Base-by-base conservation (phyloP, 1,139 yeast genomes). In the Suhomyces coccinellae region DNA sequence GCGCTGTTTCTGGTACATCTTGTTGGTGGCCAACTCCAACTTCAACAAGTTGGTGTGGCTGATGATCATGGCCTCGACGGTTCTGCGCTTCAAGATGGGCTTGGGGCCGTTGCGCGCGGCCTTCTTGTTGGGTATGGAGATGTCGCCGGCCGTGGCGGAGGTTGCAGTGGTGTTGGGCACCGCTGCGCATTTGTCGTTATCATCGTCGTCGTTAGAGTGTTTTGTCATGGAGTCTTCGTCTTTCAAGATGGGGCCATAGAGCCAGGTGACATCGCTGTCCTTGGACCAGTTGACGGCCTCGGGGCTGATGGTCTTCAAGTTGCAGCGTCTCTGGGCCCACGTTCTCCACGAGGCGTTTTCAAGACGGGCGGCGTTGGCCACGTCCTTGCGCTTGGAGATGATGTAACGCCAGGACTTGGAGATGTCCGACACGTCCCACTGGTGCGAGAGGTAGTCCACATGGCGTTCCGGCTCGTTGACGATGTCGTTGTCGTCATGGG, bases 321-420 rank as follows among this genome's bases (percentile, higher is more conserved):
- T 75, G 46, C 80, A 76, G 55, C 87, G 74, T 37, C 86, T 78
- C 62, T 86, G 88, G n/a, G 87, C 87, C 95, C 93, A 86, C 2
- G 91, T 87, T 66, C 95, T 74, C 95, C 95, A 86, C 38, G 87
- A 79, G 0, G 93, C 93, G 62, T 86, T 86, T 61, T 86, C 93
- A 45, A 86, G 67, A 52, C 95, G 71, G 3, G 85, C 77, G 2
- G 82, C 69, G 57, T 82, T 81, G 15, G 89, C 88, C 22, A 83
- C 82, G 56, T 82, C 86, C 52, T 87, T 86, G 43, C 96, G 79
- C 56, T 87, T 84, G 52, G 83, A 71, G 38, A 89, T 91, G 50
- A 93, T 87, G 63, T 93, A 93, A 52, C 97, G 77, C 99, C 99
- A 93, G 32, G 96, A 88, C 54, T 87, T 87, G 12, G 96, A 87